Evolutionary conservation across 2,329 filamentous ascomycete genomes (phyloP), one percentile per base, ranked within the genome.

Genomic region (Chaetothyriales sp.): DNA sequence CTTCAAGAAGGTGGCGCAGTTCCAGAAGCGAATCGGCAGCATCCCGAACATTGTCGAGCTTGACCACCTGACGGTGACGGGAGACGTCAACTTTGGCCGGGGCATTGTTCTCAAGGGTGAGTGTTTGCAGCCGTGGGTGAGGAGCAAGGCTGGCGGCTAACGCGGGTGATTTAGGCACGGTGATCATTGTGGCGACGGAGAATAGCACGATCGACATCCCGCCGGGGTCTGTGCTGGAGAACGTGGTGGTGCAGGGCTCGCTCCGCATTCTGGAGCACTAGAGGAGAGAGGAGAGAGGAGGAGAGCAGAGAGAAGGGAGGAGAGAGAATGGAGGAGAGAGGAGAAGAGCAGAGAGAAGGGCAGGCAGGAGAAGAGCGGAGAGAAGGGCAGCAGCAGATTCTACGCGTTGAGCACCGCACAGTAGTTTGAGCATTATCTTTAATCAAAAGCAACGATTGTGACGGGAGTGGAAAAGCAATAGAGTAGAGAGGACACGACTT

Each of bases 1-100:
- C 78, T 98, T 98, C 82, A 98, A 98, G 85, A 98, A 98, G 83
- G 92, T 98, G 43, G 97, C 90, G 1, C 92, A 74, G 61, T 74
- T 75, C 70, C 71, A 74, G 67, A 75, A 73, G 65, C 69, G 68
- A 59, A 74, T 74, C 55, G 63, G 66, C 52, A 73, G 70, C 63
- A 75, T 74, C 53, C 72, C 72, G 40, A 72, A 72, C 54, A 74
- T 74, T 59, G 66, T 73, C 20, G 72, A 75, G 58, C 63, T 74
- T 49, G 72, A 74, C 57, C 92, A 98, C 69, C 80, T 98, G 54
- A 98, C 92, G 66, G 95, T 98, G 64, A 98, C 92, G 37, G 92
- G 92, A 66, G 88, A 89, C 45, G 92, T 98, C 70, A 97, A 95
- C 76, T 81, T 98, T 52, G 90, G 90, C 60, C 87, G 92, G 51